A percentile compares a stretch with the other conserved stretches of the same genome.
Conservation (phyloP, 305 asterid genomes). For the Petunia hybrid region DNA sequence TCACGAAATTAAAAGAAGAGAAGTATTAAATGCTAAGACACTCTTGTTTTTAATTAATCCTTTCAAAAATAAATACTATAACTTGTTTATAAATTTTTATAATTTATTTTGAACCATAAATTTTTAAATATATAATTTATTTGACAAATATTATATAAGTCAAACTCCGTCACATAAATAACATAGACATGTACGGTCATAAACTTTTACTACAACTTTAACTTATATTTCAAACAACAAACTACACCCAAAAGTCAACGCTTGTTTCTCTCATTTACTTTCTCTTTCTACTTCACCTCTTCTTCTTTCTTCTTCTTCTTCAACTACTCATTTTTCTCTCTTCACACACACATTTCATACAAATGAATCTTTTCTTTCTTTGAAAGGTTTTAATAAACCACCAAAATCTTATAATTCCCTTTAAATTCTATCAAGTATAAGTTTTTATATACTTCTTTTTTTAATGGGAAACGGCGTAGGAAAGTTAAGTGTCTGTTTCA, state of each 20-base stretch:
- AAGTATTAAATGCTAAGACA: too few species aligned
- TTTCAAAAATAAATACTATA: too few species aligned
- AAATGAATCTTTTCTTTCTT: slow-evolving; percentile 15
- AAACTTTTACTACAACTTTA: slow-evolving; percentile 48
- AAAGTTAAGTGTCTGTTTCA: slow-evolving; percentile 82
- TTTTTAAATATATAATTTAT: too few species aligned
- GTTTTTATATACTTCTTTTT: background rate
- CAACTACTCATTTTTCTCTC: slow-evolving; percentile 31
- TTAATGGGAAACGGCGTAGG: slow-evolving; percentile 95
- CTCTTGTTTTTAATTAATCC: too few species aligned
- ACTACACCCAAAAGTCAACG: slow-evolving; percentile 65
- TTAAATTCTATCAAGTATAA: background rate
- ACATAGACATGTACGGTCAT: too few species aligned
- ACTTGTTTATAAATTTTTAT: too few species aligned
- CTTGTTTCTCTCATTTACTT: slow-evolving; percentile 34
- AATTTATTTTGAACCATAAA: background rate
- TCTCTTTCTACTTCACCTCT: slow-evolving; percentile 38
- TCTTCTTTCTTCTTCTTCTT: slow-evolving; percentile 27
- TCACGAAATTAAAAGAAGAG: too few species aligned
- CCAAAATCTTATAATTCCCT: background rate
- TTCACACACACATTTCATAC: slow-evolving; percentile 20
- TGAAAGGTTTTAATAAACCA: slow-evolving; percentile 26
- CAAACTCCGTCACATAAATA: too few species aligned
- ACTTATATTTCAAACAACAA: slow-evolving; percentile 49
- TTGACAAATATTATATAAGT: too few species aligned